Conservation (phyloP, 2,329 filamentous ascomycete genomes). For the Venturia aucupariae region DNA sequence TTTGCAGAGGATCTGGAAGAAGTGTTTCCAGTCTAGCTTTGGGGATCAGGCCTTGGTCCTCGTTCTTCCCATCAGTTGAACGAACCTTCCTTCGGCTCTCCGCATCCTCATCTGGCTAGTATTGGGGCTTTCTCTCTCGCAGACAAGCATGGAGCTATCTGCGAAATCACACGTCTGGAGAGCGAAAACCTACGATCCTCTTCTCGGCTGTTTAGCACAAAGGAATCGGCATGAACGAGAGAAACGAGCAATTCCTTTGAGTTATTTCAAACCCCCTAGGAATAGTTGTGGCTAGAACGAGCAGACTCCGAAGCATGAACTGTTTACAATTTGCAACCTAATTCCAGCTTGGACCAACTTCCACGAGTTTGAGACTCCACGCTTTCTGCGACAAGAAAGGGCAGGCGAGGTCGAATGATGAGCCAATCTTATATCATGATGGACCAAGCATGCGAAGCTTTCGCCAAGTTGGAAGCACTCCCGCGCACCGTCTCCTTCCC, state of each 20-base stretch:
- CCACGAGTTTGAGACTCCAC: not conserved
- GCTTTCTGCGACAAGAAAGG: not conserved
- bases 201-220: not conserved
- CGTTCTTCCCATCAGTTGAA: not conserved
- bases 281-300: not conserved
- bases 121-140: not conserved
- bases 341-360: not conserved
- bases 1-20: too few species aligned
- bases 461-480: not conserved
- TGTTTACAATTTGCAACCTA: not conserved
- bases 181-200: not conserved
- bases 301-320: not conserved
- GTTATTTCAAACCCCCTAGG: not conserved
- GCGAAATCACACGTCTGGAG: not conserved
- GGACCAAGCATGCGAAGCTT: not conserved
- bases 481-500: not conserved
- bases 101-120: not conserved
- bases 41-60: not conserved
- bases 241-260: not conserved
- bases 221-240: not conserved
- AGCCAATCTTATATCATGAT: not conserved
- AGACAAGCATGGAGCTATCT: not conserved
- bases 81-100: not conserved
- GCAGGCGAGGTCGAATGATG: not conserved
- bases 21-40: not conserved